Evolutionary conservation across 768 basidiomycete species (phyloP).

Genomic region (Dentipellis fragilis): DNA sequence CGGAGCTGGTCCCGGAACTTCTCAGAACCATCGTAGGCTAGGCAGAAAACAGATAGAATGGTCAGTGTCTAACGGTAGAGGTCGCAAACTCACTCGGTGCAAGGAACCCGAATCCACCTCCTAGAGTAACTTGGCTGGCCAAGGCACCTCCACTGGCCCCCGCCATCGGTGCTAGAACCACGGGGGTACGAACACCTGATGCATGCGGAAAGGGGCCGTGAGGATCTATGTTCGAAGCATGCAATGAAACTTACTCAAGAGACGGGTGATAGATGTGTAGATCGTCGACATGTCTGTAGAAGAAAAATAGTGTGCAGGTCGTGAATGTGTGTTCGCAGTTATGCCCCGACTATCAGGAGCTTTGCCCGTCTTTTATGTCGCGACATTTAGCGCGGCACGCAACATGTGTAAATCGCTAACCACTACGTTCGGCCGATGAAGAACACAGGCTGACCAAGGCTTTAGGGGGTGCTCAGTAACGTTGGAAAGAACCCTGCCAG

Average conservation of each 20-base stretch:
- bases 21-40: conserved; percentile 39
- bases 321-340: no score
- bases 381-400: no score
- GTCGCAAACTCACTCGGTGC: conserved; percentile 38
- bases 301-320: not conserved
- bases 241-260: conserved; percentile 32
- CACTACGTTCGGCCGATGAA: no score
- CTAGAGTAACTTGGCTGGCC: conserved; percentile 46
- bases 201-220: no score
- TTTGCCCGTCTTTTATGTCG: no score
- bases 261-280: conserved; percentile 36
- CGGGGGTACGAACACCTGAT: conserved; percentile 45
- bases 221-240: not conserved
- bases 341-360: no score
- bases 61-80: not conserved
- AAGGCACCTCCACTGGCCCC: conserved; percentile 49
- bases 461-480: no score
- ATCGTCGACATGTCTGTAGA: conserved; percentile 6
- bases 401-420: no score
- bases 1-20: conserved; percentile 40
- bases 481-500: no score
- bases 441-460: no score
- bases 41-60: not conserved
- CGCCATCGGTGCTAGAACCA: conserved; percentile 64
- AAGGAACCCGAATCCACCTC: conserved; percentile 71